Conservation (phyloP, 768 basidiomycete genomes). For the Agaricus subrufescens region DNA sequence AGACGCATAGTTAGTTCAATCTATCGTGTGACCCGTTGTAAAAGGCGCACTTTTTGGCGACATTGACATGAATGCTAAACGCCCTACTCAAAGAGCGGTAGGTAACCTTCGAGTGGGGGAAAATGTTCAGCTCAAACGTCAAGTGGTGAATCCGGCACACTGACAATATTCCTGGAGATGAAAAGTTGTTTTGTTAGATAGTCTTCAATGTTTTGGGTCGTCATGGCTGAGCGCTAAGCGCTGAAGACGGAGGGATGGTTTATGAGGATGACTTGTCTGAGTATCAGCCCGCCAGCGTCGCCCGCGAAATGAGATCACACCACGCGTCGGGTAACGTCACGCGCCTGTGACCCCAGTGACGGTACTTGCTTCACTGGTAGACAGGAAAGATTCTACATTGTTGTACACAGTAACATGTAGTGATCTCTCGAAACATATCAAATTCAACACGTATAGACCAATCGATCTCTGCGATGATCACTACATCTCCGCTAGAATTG, state of each 20-base stretch:
- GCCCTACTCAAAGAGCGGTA: slow-evolving; percentile 73
- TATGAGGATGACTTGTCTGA: background rate
- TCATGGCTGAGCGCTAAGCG: slow-evolving; percentile 24
- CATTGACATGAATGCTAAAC: slow-evolving; percentile 68
- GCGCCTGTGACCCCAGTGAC: slow-evolving; percentile 17
- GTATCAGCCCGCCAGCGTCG: background rate
- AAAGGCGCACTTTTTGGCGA: slow-evolving; percentile 66
- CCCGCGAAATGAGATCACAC: slow-evolving; percentile 7
- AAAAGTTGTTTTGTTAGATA: slow-evolving; percentile 47
- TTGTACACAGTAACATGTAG: too few species aligned
- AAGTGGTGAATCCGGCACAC: background rate
- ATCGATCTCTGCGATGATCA: too few species aligned
- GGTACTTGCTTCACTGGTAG: too few species aligned
- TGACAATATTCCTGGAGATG: slow-evolving; percentile 45
- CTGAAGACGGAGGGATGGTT: background rate
- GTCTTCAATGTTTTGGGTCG: slow-evolving; percentile 37
- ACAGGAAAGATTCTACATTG: too few species aligned
- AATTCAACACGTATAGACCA: too few species aligned
- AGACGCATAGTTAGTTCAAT: background rate
- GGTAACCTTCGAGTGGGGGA: slow-evolving; percentile 55
- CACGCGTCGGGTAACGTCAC: slow-evolving; percentile 12
- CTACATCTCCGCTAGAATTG: too few species aligned
- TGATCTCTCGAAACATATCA: too few species aligned
- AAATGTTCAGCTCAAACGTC: background rate
- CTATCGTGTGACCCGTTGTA: background rate